Percentiles rank a stretch among this genome's conserved stretches.
Evolutionary conservation across 805 yeast species (phyloP).

Genomic region (Saccharomycopsis lassenensis): DNA sequence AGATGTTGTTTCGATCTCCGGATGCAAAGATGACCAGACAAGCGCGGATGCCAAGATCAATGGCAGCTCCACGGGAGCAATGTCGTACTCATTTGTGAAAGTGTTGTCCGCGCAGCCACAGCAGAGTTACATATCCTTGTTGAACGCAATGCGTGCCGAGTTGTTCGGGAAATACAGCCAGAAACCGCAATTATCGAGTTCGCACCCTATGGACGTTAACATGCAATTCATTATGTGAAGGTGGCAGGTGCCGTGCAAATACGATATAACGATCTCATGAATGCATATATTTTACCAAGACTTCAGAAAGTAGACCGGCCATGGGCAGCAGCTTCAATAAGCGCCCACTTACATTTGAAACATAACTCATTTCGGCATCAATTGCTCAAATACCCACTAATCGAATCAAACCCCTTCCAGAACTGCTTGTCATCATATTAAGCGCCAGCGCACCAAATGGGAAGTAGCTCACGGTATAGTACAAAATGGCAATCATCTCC

Average conservation of each 20-base stretch:
- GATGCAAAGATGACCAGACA: constrained; percentile 78
- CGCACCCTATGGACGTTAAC: constrained; percentile 69
- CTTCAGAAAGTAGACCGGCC: no score
- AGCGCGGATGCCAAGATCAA: constrained; percentile 71
- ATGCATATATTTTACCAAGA: no score
- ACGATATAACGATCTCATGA: no score
- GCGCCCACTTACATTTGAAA: no score
- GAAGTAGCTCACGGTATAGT: constrained; percentile 86
- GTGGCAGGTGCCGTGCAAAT: neutral
- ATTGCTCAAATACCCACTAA: constrained; percentile 6
- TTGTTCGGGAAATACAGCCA: constrained; percentile 60
- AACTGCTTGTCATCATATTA: constrained; percentile 44
- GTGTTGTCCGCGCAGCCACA: constrained; percentile 50
- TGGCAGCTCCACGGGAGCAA: constrained; percentile 71
- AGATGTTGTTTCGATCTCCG: constrained; percentile 65
- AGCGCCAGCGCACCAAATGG: constrained; percentile 88
- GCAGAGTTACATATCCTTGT: constrained; percentile 57
- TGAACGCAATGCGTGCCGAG: constrained; percentile 59
- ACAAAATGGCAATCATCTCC: constrained; percentile 75
- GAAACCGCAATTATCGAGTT: constrained; percentile 71
- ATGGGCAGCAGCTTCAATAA: no score
- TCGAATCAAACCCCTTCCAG: constrained; percentile 36
- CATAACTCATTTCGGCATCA: no score
- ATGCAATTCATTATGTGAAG: constrained; percentile 36
- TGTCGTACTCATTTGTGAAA: constrained; percentile 67